Base-by-base conservation (phyloP, 176 grass and related monocot genomes). In the Avena atlantica region DNA sequence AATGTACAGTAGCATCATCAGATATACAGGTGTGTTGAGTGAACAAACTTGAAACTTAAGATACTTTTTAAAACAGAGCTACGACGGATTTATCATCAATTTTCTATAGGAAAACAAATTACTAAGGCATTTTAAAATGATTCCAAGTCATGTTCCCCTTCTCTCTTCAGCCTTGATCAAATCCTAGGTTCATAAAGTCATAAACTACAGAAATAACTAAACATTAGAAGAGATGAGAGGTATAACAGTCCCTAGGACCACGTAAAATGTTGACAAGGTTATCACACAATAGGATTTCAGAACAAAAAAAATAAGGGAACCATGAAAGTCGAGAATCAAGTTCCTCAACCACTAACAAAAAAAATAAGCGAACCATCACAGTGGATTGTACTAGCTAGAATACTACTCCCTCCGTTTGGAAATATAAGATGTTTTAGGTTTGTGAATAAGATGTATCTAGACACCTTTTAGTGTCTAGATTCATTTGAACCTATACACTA, bases 41-140 rank as follows among this genome's bases (percentile, higher is more conserved):
- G 78, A 7, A 80, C 59, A 81, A 66, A 74, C 31, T 73, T 78
- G 45, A 76, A 76, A 34, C n/a, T 87, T 87, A 8, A 73, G 64
- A 86, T 15, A 1, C 11, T 57, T 70, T 78, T 67, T 67, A 10
- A 17, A 73, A 74, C 12, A 3, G 48, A 67, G 19, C 11, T 73
- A 73, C 17, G 17, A 53, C 24, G 3, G 49, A 7, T 49, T 88
- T 53, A 76, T 60, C n/a, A 48, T 21, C 29, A 25, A 64, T 69
- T 67, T 0, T 48, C 40, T 59, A 23, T 9, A 76, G 48, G 20
- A 55, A 25, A 42, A 68, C 14, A 36, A 62, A 73, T 81, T 74
- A 14, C 29, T 68, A 77, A 77, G 50, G 50, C 37, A 36, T 36
- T 74, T 70, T 37, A 78, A 60, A 74, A 82, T 47, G 21, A 21